A percentile compares a stretch with the other conserved stretches of the same genome.
phyloP scores from a whole-genome alignment of 2,329 filamentous ascomycete genomes.

The Cladophialophora carrionii region DNA sequence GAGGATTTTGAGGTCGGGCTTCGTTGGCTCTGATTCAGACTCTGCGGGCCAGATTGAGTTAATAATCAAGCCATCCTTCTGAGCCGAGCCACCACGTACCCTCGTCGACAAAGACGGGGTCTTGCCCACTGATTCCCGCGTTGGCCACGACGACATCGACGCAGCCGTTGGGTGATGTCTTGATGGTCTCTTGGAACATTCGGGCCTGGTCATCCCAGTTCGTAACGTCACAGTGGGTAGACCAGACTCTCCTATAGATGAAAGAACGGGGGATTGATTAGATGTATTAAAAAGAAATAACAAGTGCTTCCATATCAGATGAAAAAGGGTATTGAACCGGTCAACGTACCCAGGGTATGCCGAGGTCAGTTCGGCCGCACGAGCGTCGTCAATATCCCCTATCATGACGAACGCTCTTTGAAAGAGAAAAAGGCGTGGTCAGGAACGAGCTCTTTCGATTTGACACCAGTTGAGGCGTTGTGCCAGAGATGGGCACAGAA shows the following conservation, averaged over 20 bases:
- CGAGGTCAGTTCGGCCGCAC: background rate
- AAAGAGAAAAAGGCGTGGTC: background rate
- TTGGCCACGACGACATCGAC: background rate
- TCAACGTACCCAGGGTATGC: background rate
- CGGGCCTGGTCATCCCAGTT: background rate
- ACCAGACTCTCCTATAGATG: background rate
- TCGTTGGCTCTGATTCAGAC: background rate
- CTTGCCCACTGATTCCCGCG: background rate
- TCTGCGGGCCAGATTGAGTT: background rate
- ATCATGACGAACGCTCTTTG: background rate
- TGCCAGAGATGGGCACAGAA: background rate
- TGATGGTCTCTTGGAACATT: background rate
- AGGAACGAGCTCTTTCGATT: background rate
- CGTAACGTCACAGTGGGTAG: background rate
- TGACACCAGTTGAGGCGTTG: background rate
- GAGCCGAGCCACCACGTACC: background rate
- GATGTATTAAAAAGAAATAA: background rate
- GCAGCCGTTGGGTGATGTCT: background rate
- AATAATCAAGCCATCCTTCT: background rate
- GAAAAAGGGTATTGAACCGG: background rate
- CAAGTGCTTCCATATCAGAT: background rate
- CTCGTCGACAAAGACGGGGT: background rate
- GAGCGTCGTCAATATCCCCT: conserved; percentile 1
- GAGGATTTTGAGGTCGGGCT: conserved; percentile 42
- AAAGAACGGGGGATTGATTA: background rate